phyloP scores from a whole-genome alignment of 2,329 filamentous ascomycete genomes.

The Sporothrix brunneoviolacea region DNA sequence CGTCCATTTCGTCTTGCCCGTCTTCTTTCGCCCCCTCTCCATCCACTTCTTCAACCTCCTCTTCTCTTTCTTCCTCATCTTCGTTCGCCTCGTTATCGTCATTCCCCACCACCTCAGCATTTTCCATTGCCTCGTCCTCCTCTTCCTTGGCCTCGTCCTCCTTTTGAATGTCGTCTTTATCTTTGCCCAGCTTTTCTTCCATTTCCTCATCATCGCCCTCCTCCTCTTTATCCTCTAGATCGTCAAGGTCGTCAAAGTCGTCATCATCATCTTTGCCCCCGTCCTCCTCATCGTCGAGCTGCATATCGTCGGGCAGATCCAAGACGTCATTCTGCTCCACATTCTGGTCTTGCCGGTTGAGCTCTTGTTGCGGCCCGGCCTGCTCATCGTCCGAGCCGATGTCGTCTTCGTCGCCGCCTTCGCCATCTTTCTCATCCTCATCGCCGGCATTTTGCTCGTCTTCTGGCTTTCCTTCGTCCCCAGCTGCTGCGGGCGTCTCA shows the following conservation, averaged over 20 bases:
- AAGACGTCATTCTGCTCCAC: constrained; percentile 75
- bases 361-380: constrained; percentile 46
- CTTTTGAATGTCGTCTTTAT: constrained; percentile 44
- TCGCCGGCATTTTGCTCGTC: constrained; percentile 42
- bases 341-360: constrained; percentile 62
- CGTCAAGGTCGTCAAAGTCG: constrained; percentile 49
- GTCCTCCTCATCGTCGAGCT: constrained; percentile 75
- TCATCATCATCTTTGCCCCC: constrained; percentile 54
- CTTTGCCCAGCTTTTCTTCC: constrained; percentile 60
- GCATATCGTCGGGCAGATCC: constrained; percentile 81
- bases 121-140: constrained; percentile 38
- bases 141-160: constrained; percentile 30
- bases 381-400: constrained; percentile 55
- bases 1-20: constrained; percentile 35
- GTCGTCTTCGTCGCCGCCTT: constrained; percentile 54
- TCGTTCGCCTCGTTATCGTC: constrained; percentile 29
- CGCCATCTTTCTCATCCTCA: constrained; percentile 49
- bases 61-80: constrained; percentile 37
- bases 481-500: constrained; percentile 45
- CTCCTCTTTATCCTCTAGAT: constrained; percentile 69
- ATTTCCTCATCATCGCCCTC: constrained; percentile 85
- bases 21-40: constrained; percentile 31
- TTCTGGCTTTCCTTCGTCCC: constrained; percentile 8
- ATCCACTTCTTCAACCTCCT: constrained; percentile 32
- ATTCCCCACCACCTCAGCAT: constrained; percentile 30